These are phyloP conservation scores for Hordeum pubiflorum DNA, from an alignment of 202 grass and related monocot genomes.

Conservation along the genomic window DNA sequence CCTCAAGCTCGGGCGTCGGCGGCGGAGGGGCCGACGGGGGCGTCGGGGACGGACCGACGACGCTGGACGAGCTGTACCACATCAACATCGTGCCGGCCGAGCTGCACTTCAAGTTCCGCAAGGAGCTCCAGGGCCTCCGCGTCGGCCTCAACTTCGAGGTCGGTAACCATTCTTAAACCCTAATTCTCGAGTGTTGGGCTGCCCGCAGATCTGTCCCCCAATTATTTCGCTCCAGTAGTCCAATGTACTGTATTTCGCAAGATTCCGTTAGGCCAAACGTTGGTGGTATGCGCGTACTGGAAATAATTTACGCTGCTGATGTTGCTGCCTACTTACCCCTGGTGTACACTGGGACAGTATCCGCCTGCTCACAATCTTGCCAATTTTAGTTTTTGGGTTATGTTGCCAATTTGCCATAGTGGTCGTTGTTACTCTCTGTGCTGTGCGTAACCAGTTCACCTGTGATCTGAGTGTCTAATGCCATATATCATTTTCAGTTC, in stretches of 20 bases:
- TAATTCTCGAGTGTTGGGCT: neutral
- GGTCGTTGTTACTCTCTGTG: neutral
- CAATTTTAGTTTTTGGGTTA: neutral
- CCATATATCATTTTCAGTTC: conserved; percentile 47
- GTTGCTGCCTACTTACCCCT: neutral
- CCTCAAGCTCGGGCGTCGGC: conserved; percentile 18
- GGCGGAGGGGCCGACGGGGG: conserved; percentile 17
- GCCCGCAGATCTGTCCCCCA: neutral
- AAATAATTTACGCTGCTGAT: neutral
- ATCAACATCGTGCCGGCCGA: conserved; percentile 86
- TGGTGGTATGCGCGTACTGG: neutral
- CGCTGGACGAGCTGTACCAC: conserved; percentile 76
- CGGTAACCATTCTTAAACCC: conserved; percentile 32
- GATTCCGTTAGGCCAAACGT: neutral
- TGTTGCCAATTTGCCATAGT: neutral
- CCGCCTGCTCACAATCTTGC: neutral
- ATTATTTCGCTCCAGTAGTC: neutral
- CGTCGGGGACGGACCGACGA: conserved; percentile 45
- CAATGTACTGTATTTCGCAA: neutral
- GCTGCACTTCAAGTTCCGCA: conserved; percentile 95
- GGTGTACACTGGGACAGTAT: neutral
- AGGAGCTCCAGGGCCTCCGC: conserved; percentile 72
- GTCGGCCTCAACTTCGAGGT: conserved; percentile 93
- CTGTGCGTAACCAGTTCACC: neutral
- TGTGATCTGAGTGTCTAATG: neutral